These are phyloP conservation scores for Mycena leptocephala DNA, from an alignment of 768 basidiomycete genomes.

Conservation along the genomic window DNA sequence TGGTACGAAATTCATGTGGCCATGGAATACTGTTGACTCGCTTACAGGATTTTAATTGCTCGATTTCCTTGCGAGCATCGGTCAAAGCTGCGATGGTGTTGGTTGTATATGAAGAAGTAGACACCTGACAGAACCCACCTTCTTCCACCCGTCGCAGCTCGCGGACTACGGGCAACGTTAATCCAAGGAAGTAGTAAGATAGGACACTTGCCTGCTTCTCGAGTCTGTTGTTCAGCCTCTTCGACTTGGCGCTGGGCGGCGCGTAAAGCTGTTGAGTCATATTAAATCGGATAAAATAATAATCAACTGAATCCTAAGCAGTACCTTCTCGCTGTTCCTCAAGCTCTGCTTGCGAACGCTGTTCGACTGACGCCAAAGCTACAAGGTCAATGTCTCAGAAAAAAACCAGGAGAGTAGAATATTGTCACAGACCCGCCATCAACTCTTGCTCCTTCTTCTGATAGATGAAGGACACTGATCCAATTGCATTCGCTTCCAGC, in stretches of 20 bases:
- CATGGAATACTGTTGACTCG: background rate
- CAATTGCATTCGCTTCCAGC: background rate
- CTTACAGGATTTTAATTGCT: slow-evolving; percentile 29
- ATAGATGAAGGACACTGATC: slow-evolving; percentile 35
- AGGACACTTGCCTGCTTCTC: slow-evolving; percentile 22
- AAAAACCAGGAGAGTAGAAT: background rate
- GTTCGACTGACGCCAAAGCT: slow-evolving; percentile 31
- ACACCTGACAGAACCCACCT: background rate
- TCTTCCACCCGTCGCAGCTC: slow-evolving; percentile 33
- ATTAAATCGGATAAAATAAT: background rate
- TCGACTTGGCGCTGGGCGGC: slow-evolving; percentile 32
- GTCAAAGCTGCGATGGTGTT: slow-evolving; percentile 14
- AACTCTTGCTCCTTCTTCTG: slow-evolving; percentile 38
- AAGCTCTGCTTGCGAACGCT: slow-evolving; percentile 29
- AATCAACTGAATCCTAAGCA: background rate
- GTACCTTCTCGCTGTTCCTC: slow-evolving; percentile 36
- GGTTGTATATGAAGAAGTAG: background rate
- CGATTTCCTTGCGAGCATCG: slow-evolving; percentile 32
- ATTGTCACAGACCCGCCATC: slow-evolving; percentile 19
- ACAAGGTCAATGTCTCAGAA: background rate
- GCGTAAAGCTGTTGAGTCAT: slow-evolving; percentile 24
- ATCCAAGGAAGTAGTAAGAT: background rate
- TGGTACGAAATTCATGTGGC: background rate
- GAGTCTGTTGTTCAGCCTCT: slow-evolving; percentile 34
- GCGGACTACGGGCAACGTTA: slow-evolving; percentile 11